A percentile compares a stretch with the other conserved stretches of the same genome.
phyloP scores from a whole-genome alignment of 2,329 filamentous ascomycete species.

The Colletotrichum sojae region DNA sequence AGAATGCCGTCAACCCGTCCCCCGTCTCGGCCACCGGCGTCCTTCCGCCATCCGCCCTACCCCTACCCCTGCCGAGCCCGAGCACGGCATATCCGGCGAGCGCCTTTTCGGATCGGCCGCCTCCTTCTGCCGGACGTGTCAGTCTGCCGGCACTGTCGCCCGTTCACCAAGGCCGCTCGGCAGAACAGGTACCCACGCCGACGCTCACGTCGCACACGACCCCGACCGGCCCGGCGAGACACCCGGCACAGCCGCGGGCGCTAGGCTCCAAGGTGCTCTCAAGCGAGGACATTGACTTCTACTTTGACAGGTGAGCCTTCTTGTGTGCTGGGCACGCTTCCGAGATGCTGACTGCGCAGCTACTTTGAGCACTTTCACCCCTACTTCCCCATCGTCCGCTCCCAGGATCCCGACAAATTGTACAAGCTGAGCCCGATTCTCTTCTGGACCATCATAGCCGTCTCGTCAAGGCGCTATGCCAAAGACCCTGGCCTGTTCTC shows the following conservation, averaged over 20 bases:
- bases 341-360: constrained; percentile 46
- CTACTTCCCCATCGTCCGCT: constrained; percentile 66
- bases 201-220: constrained; percentile 48
- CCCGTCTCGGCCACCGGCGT: constrained; percentile 27
- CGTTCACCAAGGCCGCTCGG: constrained; percentile 15
- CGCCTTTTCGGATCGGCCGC: constrained; percentile 43
- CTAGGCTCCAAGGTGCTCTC: constrained; percentile 64
- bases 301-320: constrained; percentile 65
- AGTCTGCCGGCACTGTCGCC: constrained; percentile 37
- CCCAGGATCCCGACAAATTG: constrained; percentile 64
- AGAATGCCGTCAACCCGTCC: constrained; percentile 53
- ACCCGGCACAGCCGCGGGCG: constrained; percentile 56
- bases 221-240: constrained; percentile 45
- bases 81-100: constrained; percentile 44
- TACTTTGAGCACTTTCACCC: constrained; percentile 68
- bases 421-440: constrained; percentile 63
- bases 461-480: constrained; percentile 65
- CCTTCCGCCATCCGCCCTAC: constrained; percentile 22
- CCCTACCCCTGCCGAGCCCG: constrained; percentile 48
- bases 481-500: constrained; percentile 57
- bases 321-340: neutral
- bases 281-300: constrained; percentile 68
- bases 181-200: constrained; percentile 44
- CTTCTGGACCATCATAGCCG: constrained; percentile 69
- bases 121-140: constrained; percentile 35